Evolutionary conservation across 202 grass and related monocot genomes (phyloP), one percentile per base, ranked within the genome.

Genomic region (Alloteropsis angusta): DNA sequence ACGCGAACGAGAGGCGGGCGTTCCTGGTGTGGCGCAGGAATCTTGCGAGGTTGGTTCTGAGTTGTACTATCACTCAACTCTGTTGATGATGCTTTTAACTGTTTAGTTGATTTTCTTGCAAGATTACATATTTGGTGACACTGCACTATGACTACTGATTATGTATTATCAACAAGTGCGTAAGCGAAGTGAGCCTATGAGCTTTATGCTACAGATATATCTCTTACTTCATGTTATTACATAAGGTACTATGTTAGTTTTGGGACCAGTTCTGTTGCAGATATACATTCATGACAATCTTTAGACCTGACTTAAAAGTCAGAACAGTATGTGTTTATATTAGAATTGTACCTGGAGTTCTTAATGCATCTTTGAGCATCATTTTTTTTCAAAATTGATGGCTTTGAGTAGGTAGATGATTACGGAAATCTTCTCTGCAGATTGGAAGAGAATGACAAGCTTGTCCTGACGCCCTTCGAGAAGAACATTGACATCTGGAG

Each of bases 401-500:
- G 39, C 10, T 32, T 78, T 38, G 11, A 45, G 15, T 7, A 41
- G 60, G 16, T 0, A 25, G 25, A 5, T 62, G 36, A 53, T 63
- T 6, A 11, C 65, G 69, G 9, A 2, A 79, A 67, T 73, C 22
- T 53, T 68, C 49, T 74, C 18, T 83, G 17, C 52, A 97, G 94
- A 76, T 75, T 97, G 47, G 91, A 97, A 78, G 94, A 94, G 74
- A 97, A 97, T 65, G 89, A 94, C 55, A 97, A 81, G 42, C 87
- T 94, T 84, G 77, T 97, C 7, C 87, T 97, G 58, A 97, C 94
- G 68, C 95, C 95, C 14, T 97, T 88, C 83, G 91, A 97, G 80
- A 97, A 94, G 83, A 94, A 97, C 44, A 80, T 97, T 88, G 95
- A 92, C 60, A 92, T 94, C 68, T 97, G 95, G 91, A 92, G 95